These are phyloP conservation scores for Apiotrichum montevideense DNA, from an alignment of 1,284 basidiomycete species.

Conservation along the genomic window DNA sequence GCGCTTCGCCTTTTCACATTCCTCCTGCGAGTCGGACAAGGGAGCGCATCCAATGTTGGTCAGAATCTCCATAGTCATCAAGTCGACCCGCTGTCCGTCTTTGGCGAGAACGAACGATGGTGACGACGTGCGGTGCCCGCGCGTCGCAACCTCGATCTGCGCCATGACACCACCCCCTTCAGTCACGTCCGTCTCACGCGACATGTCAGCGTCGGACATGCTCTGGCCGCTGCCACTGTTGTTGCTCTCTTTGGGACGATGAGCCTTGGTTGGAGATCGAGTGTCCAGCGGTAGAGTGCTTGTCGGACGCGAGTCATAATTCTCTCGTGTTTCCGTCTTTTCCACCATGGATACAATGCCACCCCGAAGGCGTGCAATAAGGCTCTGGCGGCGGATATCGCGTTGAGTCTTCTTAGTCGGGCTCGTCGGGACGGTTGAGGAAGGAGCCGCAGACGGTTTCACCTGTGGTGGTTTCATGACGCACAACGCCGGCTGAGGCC, in stretches of 20 bases:
- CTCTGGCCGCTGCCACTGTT: not conserved
- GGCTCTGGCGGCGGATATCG: not conserved
- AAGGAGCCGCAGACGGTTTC: not conserved
- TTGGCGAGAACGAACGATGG: not conserved
- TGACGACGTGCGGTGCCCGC: not conserved
- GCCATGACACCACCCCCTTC: not conserved
- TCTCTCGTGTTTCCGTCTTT: not conserved
- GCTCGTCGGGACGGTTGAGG: no score
- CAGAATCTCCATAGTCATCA: not conserved
- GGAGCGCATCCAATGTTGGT: not conserved
- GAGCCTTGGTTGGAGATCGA: not conserved
- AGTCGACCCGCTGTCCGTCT: not conserved
- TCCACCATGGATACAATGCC: conserved; percentile 30
- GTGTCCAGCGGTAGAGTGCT: no score
- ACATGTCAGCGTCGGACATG: conserved; percentile 3
- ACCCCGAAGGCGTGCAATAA: conserved; percentile 15
- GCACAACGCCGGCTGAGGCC: conserved; percentile 30
- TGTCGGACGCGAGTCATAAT: no score
- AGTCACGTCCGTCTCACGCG: not conserved
- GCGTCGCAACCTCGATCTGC: conserved; percentile 1
- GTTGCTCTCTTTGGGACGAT: not conserved
- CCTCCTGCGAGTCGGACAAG: no score
- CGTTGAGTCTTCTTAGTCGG: not conserved
- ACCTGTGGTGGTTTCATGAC: conserved; percentile 18
- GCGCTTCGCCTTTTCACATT: no score